Evolutionary conservation across 1,284 basidiomycete species (phyloP).

Genomic region (Ganoderma sp.): DNA sequence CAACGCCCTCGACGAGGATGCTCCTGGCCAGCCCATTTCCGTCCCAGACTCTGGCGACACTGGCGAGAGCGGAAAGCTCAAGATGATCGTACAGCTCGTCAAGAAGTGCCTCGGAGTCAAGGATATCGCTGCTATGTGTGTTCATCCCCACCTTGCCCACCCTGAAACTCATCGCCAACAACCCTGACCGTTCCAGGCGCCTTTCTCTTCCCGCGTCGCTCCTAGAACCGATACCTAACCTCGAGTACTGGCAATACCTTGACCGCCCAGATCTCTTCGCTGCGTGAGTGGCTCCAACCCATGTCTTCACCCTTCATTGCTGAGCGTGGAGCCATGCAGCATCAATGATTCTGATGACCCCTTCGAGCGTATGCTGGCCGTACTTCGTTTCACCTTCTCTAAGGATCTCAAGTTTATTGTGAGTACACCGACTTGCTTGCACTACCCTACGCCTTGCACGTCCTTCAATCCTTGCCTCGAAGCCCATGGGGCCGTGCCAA

Average conservation of each 20-base stretch:
- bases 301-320: slow-evolving; percentile 3
- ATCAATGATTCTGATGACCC: slow-evolving; percentile 92
- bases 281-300: slow-evolving; percentile 60
- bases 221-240: slow-evolving; percentile 90
- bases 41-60: slow-evolving; percentile 76
- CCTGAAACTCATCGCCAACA: background rate
- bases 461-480: background rate
- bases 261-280: slow-evolving; percentile 93
- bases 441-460: background rate
- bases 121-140: slow-evolving; percentile 88
- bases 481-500: background rate
- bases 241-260: slow-evolving; percentile 96
- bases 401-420: slow-evolving; percentile 97
- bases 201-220: slow-evolving; percentile 89
- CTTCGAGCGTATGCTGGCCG: slow-evolving; percentile 91
- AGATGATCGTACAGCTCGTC: slow-evolving; percentile 87
- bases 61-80: slow-evolving; percentile 88
- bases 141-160: slow-evolving; percentile 1
- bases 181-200: slow-evolving; percentile 57
- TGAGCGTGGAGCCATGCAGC: slow-evolving; percentile 41
- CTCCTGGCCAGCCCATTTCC: slow-evolving; percentile 58
- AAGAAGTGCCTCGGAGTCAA: slow-evolving; percentile 90
- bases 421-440: slow-evolving; percentile 40
- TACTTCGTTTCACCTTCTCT: slow-evolving; percentile 87
- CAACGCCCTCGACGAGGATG: slow-evolving; percentile 54